phyloP scores from a whole-genome alignment of 2,329 filamentous ascomycete genomes.

The Graphium sp. region DNA sequence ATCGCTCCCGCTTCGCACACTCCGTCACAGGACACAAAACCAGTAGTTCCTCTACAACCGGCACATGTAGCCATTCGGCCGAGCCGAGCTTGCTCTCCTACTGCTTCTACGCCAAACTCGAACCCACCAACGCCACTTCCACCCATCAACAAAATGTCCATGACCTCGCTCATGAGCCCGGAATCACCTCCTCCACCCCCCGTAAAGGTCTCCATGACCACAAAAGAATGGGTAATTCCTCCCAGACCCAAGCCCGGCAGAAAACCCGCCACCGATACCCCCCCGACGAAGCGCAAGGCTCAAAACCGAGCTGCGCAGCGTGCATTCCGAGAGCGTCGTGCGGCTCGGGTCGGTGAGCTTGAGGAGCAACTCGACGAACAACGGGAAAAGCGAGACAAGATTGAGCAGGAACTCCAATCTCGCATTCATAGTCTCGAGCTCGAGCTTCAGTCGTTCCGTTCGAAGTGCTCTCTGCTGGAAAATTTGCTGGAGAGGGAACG shows the following conservation, averaged over 20 bases:
- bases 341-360: conserved; percentile 64
- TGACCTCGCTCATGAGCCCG: conserved; percentile 28
- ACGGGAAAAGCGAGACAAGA: conserved; percentile 37
- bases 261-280: conserved; percentile 86
- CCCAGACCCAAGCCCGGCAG: conserved; percentile 77
- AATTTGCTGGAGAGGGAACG: conserved; percentile 44
- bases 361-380: conserved; percentile 50
- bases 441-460: conserved; percentile 49
- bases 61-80: conserved; percentile 11
- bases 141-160: conserved; percentile 25
- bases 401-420: conserved; percentile 38
- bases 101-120: conserved; percentile 15
- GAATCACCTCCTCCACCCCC: conserved; percentile 10
- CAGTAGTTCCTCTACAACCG: too few relatives aligned
- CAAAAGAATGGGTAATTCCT: conserved; percentile 73
- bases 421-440: conserved; percentile 42
- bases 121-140: too few relatives aligned
- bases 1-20: too few relatives aligned
- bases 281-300: conserved; percentile 81
- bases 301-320: conserved; percentile 89
- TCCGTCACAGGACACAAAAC: too few relatives aligned
- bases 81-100: conserved; percentile 9
- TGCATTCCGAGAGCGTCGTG: conserved; percentile 75
- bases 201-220: conserved; percentile 44
- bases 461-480: conserved; percentile 44